These are phyloP conservation scores for Trypanosoma grayi DNA, from an alignment of 208 protist genomes.

Conservation along the genomic window DNA sequence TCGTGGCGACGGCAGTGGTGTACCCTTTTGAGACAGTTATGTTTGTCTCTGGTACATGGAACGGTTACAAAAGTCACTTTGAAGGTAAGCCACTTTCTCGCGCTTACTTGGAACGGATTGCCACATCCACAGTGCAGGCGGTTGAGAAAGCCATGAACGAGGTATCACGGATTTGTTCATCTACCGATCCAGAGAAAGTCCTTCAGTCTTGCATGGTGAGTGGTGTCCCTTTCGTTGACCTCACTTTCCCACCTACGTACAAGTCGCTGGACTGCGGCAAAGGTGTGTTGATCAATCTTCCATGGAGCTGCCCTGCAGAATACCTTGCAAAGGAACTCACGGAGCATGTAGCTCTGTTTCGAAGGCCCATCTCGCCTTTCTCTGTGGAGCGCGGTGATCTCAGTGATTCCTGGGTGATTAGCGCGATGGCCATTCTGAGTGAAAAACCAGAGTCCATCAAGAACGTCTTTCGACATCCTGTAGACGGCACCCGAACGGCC, in stretches of 20 bases:
- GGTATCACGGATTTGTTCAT: slow-evolving; percentile 16
- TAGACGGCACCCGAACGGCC: neutral
- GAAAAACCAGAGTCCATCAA: slow-evolving; percentile 37
- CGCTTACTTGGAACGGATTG: slow-evolving; percentile 35
- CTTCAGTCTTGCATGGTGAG: slow-evolving; percentile 28
- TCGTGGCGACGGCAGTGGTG: slow-evolving; percentile 35
- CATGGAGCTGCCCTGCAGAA: slow-evolving; percentile 38
- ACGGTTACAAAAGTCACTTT: slow-evolving; percentile 27
- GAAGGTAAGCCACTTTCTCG: slow-evolving; percentile 40
- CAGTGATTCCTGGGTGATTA: slow-evolving; percentile 70
- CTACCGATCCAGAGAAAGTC: slow-evolving; percentile 16
- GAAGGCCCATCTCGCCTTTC: slow-evolving; percentile 31
- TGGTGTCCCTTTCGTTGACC: slow-evolving; percentile 39
- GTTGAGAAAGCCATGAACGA: slow-evolving; percentile 31
- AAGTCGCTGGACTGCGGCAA: slow-evolving; percentile 39
- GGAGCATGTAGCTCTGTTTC: slow-evolving; percentile 35
- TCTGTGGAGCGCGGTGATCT: slow-evolving; percentile 46
- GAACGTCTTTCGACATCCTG: slow-evolving; percentile 43
- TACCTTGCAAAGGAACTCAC: slow-evolving; percentile 35
- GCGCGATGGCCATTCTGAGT: slow-evolving; percentile 46
- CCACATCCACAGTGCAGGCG: slow-evolving; percentile 21
- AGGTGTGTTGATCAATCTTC: slow-evolving; percentile 26
- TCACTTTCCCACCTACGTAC: slow-evolving; percentile 32
- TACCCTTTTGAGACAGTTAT: slow-evolving; percentile 60
- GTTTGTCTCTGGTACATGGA: slow-evolving; percentile 40